Conservation (phyloP, 2,329 filamentous ascomycete species). For the Piedraia hortae region DNA sequence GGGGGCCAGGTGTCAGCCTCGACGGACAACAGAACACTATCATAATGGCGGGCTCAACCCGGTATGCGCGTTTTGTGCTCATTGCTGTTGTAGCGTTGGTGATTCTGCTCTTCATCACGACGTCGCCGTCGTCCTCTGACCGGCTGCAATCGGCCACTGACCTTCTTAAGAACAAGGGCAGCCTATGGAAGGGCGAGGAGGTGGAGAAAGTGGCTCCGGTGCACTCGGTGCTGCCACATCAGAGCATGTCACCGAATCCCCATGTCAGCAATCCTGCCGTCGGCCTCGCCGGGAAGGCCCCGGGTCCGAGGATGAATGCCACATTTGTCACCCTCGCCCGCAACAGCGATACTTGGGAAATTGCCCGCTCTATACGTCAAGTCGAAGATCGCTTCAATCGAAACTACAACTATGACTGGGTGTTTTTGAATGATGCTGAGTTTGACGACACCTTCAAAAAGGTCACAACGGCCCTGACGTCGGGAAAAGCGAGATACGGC, state of each 20-base stretch:
- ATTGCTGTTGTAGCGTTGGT: slow-evolving; percentile 59
- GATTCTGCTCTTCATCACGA: slow-evolving; percentile 61
- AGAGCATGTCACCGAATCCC: slow-evolving; percentile 11
- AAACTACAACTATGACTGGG: slow-evolving; percentile 95
- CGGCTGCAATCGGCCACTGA: slow-evolving; percentile 12
- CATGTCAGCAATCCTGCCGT: slow-evolving; percentile 1
- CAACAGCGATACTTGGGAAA: slow-evolving; percentile 88
- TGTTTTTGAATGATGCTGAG: slow-evolving; percentile 88
- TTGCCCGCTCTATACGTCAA: slow-evolving; percentile 80
- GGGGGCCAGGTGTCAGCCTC: neutral
- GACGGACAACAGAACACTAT: no score
- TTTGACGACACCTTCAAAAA: slow-evolving; percentile 89
- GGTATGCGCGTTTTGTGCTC: slow-evolving; percentile 45
- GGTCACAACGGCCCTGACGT: slow-evolving; percentile 68
- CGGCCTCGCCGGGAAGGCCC: slow-evolving; percentile 12
- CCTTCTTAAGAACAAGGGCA: slow-evolving; percentile 12
- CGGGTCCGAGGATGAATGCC: slow-evolving; percentile 66
- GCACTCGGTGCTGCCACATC: slow-evolving; percentile 1
- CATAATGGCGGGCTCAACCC: slow-evolving; percentile 37
- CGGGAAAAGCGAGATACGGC: slow-evolving; percentile 75
- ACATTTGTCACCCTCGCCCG: slow-evolving; percentile 91
- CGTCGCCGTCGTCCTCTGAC: slow-evolving; percentile 18
- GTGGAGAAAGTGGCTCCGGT: slow-evolving; percentile 1
- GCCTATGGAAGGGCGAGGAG: slow-evolving; percentile 8
- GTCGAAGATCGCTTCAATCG: slow-evolving; percentile 96